phyloP scores from a whole-genome alignment of 495 filamentous ascomycete genomes.

The Staphylotrichum tortipilum region DNA sequence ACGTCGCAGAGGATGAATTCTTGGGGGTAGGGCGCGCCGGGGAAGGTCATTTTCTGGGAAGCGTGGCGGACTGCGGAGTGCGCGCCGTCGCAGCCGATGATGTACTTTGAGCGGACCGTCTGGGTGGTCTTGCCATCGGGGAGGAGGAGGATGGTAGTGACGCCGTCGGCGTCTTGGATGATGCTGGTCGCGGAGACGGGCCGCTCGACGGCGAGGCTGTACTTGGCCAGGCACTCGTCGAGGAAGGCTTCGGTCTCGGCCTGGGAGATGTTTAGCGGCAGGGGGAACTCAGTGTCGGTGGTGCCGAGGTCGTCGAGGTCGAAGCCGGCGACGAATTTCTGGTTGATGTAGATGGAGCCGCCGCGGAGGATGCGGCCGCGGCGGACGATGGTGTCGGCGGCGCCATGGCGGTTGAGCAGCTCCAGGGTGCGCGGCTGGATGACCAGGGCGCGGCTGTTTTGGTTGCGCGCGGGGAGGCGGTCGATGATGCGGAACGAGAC shows the following conservation, averaged over 20 bases:
- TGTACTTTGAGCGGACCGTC: slow-evolving; percentile 30
- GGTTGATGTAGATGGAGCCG: slow-evolving; percentile 26
- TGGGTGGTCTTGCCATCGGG: slow-evolving; percentile 15
- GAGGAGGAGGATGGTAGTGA: slow-evolving; percentile 21
- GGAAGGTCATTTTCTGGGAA: slow-evolving; percentile 31
- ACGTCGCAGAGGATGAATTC: slow-evolving; percentile 41
- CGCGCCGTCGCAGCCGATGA: slow-evolving; percentile 41
- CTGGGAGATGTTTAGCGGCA: slow-evolving; percentile 35
- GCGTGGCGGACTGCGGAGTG: slow-evolving; percentile 34
- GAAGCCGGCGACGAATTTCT: slow-evolving; percentile 15
- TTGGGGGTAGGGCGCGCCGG: slow-evolving; percentile 33
- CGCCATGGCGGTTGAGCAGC: slow-evolving; percentile 37
- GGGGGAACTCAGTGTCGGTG: slow-evolving; percentile 28
- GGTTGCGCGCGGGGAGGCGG: slow-evolving; percentile 25
- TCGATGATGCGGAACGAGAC: slow-evolving; percentile 38
- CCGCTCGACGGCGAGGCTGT: slow-evolving; percentile 29
- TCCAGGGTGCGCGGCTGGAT: slow-evolving; percentile 39
- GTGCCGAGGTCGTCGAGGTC: slow-evolving; percentile 21
- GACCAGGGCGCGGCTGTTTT: slow-evolving; percentile 36
- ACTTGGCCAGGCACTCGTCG: slow-evolving; percentile 26
- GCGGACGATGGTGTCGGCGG: slow-evolving; percentile 22
- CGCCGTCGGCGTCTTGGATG: slow-evolving; percentile 27
- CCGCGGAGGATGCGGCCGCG: slow-evolving; percentile 23
- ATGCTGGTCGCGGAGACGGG: slow-evolving; percentile 27
- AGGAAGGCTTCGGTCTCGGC: slow-evolving; percentile 34